Percentiles rank a stretch among this genome's conserved stretches.
Evolutionary conservation across 169 alveolate genomes (phyloP).

Genomic region (Plasmodium coatneyi): DNA sequence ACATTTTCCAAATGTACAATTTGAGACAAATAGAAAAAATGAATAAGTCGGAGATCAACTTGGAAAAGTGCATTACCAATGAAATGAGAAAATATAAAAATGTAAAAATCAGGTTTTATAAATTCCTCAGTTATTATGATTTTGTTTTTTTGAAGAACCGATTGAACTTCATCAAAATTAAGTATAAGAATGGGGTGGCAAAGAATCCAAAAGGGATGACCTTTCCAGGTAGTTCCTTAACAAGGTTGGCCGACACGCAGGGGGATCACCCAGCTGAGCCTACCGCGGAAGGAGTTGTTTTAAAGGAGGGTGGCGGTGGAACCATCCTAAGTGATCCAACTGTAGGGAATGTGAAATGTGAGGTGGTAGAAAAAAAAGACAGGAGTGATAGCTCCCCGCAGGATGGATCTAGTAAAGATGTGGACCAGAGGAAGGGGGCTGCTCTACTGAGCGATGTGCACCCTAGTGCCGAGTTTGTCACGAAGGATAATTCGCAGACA

Average conservation of each 20-base stretch:
- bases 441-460: background rate
- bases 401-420: background rate
- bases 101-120: constrained; percentile 33
- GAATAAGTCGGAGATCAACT: constrained; percentile 15
- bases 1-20: background rate
- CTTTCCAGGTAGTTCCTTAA: background rate
- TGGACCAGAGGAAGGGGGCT: background rate
- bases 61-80: constrained; percentile 14
- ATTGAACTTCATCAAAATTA: constrained; percentile 32
- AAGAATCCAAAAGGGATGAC: background rate
- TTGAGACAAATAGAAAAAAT: background rate
- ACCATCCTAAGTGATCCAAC: background rate
- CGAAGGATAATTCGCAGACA: background rate
- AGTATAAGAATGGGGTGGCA: background rate
- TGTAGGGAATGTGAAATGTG: background rate
- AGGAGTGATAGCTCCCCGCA: background rate
- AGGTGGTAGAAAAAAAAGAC: background rate
- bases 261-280: background rate
- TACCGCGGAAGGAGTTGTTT: background rate
- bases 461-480: background rate
- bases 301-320: background rate
- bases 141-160: constrained; percentile 56
- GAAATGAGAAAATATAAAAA: constrained; percentile 65
- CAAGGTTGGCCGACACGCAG: background rate
- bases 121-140: constrained; percentile 38